Base-by-base conservation (phyloP, 2,329 filamentous ascomycete species). In the Lecanicillium sp. region DNA sequence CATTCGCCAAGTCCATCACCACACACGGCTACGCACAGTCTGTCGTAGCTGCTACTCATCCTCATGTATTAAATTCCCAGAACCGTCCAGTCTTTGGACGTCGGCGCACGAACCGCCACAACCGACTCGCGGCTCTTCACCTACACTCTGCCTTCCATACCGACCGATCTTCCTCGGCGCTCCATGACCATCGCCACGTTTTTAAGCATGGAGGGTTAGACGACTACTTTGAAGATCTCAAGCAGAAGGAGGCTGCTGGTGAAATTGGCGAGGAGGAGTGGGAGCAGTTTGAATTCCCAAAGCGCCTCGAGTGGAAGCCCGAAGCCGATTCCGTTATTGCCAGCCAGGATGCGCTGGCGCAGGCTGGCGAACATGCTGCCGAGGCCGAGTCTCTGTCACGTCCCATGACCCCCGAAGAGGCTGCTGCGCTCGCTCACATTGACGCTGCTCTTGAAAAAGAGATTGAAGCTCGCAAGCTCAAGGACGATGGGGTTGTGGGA, bases 1-100 rank as follows among this genome's bases (percentile, higher is more conserved):
- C 62, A 56, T 62, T 64, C 57, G 82, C 86, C 59, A 96, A 96
- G 72, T 88, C 89, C 57, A 84, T 96, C 64, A 90, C 87, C 63
- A 89, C 87, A 60, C 87, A 96, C 78, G 90, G 90, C 67, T 96
- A 95, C 76, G 89, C 89, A 54, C 90, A 96, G 64, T 95, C 89
- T 47, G 83, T 96, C 67, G 88, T 98, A 67, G 92, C 92, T 57
- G 90, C 88, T 55, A 87, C 87, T 48, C 88, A 95, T 47, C 76
- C 75, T 41, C 71, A 75, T 81, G 83, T 69, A 74, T 78, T 73
- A 75, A 87, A 80, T 73, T 80, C 68, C 59, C 87, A 78, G 60
- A 79, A 75, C 60, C 72, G 76, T 51, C 74, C 74, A 46, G 74
- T 73, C 53, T 81, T 78, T 55, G 72, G 68, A 44, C 72, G 74